A percentile compares a stretch with the other conserved stretches of the same genome.
These are phyloP conservation scores for Suillus brevipes DNA, from an alignment of 768 basidiomycete genomes.

Conservation along the genomic window DNA sequence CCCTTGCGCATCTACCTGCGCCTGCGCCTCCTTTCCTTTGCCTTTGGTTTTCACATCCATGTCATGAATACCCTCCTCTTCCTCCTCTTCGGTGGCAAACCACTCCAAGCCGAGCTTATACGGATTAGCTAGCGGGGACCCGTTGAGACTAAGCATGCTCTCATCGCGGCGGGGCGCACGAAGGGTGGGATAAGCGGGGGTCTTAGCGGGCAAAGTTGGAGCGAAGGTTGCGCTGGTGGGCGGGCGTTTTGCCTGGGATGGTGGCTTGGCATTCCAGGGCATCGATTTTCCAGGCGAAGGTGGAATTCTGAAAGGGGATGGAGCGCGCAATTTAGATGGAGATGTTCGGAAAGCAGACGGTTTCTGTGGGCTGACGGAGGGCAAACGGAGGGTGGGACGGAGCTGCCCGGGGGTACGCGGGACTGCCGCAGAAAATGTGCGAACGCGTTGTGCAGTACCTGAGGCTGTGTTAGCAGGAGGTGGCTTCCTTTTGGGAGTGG, in stretches of 20 bases:
- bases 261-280: conserved; percentile 17
- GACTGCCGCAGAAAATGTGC: conserved; percentile 33
- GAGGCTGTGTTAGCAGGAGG: conserved; percentile 52
- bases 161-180: conserved; percentile 75
- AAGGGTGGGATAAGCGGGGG: conserved; percentile 44
- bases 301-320: conserved; percentile 52
- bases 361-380: conserved; percentile 41
- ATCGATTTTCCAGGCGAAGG: conserved; percentile 28
- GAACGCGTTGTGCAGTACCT: conserved; percentile 52
- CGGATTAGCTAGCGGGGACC: conserved; percentile 80
- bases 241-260: conserved; percentile 29
- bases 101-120: conserved; percentile 65
- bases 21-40: conserved; percentile 27
- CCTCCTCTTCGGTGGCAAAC: conserved; percentile 44
- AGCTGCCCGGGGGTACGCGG: conserved; percentile 1
- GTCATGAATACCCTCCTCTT: conserved; percentile 32
- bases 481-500: conserved; percentile 54
- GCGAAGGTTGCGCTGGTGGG: conserved; percentile 75
- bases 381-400: conserved; percentile 29
- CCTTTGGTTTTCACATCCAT: conserved; percentile 22
- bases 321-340: conserved; percentile 37
- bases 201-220: conserved; percentile 49
- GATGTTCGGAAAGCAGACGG: conserved; percentile 25
- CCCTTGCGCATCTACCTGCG: conserved; percentile 18
- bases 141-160: conserved; percentile 78